Conservation (phyloP, 1,284 basidiomycete genomes). For the Phlebopus sp. region DNA sequence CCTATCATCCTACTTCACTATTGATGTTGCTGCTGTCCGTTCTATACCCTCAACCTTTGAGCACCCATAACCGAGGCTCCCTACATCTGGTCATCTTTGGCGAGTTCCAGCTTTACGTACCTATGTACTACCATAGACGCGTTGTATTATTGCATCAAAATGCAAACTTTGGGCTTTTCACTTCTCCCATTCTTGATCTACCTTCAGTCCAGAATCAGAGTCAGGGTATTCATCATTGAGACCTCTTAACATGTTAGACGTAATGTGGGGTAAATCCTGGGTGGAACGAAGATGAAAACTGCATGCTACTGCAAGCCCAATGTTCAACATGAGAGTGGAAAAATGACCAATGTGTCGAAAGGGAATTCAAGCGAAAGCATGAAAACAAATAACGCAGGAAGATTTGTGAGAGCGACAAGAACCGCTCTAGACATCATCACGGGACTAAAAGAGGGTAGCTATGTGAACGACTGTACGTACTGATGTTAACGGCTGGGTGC, state of each 20-base stretch:
- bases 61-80: no score
- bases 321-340: constrained; percentile 3
- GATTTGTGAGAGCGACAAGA: constrained; percentile 11
- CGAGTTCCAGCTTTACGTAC: no score
- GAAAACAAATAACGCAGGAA: constrained; percentile 19
- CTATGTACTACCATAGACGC: no score
- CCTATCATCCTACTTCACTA: not conserved
- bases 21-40: no score
- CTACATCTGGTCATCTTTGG: no score
- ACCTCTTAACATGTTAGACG: constrained; percentile 9
- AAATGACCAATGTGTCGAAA: constrained; percentile 5
- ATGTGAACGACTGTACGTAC: constrained; percentile 19
- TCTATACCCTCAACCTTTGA: no score
- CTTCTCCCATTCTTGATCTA: no score
- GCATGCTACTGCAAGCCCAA: constrained; percentile 5
- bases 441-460: constrained; percentile 34
- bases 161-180: no score
- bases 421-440: constrained; percentile 21
- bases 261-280: constrained; percentile 10
- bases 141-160: no score
- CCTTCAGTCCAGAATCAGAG: no score
- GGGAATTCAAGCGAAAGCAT: constrained; percentile 11
- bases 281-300: constrained; percentile 9
- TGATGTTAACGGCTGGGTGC: constrained; percentile 9
- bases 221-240: constrained; percentile 16